phyloP scores from a whole-genome alignment of 768 basidiomycete species.

The Coprinopsis marcescibilis region DNA sequence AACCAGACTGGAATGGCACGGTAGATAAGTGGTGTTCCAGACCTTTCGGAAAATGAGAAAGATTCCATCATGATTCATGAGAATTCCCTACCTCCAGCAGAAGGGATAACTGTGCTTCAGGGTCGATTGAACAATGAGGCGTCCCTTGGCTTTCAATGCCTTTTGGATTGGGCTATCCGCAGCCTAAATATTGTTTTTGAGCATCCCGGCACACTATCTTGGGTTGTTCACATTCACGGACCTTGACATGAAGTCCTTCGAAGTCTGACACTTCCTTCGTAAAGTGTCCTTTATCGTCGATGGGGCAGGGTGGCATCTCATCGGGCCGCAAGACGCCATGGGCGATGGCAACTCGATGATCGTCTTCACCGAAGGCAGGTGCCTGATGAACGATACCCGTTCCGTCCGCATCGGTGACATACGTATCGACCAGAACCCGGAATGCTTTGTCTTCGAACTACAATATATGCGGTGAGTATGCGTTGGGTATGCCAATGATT shows the following conservation, averaged over 20 bases:
- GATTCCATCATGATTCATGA: background rate
- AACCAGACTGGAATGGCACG: conserved; percentile 97
- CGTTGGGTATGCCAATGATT: background rate
- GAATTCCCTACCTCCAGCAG: conserved; percentile 97
- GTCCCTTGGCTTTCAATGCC: conserved; percentile 77
- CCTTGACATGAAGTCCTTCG: conserved; percentile 86
- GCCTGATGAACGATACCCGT: conserved; percentile 99
- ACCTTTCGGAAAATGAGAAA: conserved; percentile 41
- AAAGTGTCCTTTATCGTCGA: conserved; percentile 86
- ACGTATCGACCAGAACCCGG: conserved; percentile 82
- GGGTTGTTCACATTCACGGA: no score
- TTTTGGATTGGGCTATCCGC: conserved; percentile 96
- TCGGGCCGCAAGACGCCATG: conserved; percentile 79
- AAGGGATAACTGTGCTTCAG: conserved; percentile 91
- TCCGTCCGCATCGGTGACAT: conserved; percentile 89
- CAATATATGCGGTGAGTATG: conserved; percentile 1
- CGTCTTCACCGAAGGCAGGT: conserved; percentile 97
- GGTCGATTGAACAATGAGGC: conserved; percentile 83
- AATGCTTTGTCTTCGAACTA: conserved; percentile 92
- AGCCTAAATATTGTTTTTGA: conserved; percentile 37
- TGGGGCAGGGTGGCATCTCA: conserved; percentile 94
- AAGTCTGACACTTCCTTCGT: conserved; percentile 89
- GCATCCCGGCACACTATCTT: no score
- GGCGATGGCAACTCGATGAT: conserved; percentile 87
- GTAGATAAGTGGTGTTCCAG: conserved; percentile 92